These are phyloP conservation scores for Pichia kluyveri DNA, from an alignment of 805 yeast genomes.

Conservation along the genomic window DNA sequence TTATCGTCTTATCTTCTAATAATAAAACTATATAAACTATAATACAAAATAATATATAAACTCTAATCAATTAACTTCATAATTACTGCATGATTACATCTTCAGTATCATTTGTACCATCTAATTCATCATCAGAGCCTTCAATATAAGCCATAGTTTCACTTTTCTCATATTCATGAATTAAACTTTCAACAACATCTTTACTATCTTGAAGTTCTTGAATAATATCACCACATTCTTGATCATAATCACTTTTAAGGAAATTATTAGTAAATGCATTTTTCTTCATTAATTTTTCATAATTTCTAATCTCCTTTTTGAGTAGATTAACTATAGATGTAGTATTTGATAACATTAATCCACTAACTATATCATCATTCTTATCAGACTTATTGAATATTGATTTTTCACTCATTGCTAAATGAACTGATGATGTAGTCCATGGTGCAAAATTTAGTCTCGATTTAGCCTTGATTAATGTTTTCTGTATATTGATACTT, in stretches of 20 bases:
- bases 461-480: constrained; percentile 43
- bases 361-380: constrained; percentile 46
- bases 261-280: constrained; percentile 82
- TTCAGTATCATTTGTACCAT: neutral
- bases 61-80: neutral
- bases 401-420: constrained; percentile 68
- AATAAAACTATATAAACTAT: no score
- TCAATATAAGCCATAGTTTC: constrained; percentile 37
- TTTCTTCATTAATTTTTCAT: constrained; percentile 68
- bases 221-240: constrained; percentile 37
- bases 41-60: no score
- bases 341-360: constrained; percentile 76
- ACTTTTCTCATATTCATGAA: constrained; percentile 38
- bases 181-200: constrained; percentile 34
- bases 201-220: constrained; percentile 40
- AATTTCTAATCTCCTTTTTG: constrained; percentile 60
- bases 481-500: constrained; percentile 44
- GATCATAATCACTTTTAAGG: constrained; percentile 37
- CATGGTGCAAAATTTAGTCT: constrained; percentile 76
- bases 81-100: neutral
- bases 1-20: no score
- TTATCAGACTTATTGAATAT: constrained; percentile 33
- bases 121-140: constrained; percentile 28
- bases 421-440: constrained; percentile 71
- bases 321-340: constrained; percentile 66